These are phyloP conservation scores for Talaromyces thailandensis DNA, from an alignment of 495 filamentous ascomycete genomes.

Conservation along the genomic window DNA sequence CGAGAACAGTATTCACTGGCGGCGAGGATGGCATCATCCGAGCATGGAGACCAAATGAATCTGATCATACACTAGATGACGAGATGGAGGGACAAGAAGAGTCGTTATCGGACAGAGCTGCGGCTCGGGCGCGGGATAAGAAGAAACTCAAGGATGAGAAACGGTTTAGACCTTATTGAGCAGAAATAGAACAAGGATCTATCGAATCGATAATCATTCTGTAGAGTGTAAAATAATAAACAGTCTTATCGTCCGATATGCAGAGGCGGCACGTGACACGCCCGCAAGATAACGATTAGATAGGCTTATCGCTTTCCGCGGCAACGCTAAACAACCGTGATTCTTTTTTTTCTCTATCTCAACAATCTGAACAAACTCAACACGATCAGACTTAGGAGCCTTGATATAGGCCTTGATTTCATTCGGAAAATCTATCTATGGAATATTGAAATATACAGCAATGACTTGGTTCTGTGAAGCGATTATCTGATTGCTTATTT, in stretches of 20 bases:
- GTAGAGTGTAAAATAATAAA: neutral
- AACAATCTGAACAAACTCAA: neutral
- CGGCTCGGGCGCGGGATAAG: constrained; percentile 26
- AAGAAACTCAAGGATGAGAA: constrained; percentile 30
- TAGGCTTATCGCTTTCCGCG: neutral
- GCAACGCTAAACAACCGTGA: neutral
- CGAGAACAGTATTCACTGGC: constrained; percentile 61
- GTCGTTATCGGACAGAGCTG: constrained; percentile 11
- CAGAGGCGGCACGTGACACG: neutral
- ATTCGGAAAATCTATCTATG: neutral
- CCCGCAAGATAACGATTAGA: neutral
- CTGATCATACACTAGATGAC: constrained; percentile 5
- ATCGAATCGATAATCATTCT: neutral
- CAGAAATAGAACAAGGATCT: neutral
- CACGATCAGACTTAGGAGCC: neutral
- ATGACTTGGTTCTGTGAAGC: neutral
- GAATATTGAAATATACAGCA: neutral
- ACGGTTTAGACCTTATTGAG: constrained; percentile 33
- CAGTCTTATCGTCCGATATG: neutral
- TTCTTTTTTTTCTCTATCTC: neutral
- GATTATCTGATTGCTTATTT: neutral
- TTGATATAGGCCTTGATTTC: neutral
- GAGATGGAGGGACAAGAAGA: constrained; percentile 8
- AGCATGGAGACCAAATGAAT: constrained; percentile 27
- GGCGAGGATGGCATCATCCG: constrained; percentile 71